These are phyloP conservation scores for Cynanchum wilfordii DNA, from an alignment of 257 asterid genomes.

Conservation along the genomic window DNA sequence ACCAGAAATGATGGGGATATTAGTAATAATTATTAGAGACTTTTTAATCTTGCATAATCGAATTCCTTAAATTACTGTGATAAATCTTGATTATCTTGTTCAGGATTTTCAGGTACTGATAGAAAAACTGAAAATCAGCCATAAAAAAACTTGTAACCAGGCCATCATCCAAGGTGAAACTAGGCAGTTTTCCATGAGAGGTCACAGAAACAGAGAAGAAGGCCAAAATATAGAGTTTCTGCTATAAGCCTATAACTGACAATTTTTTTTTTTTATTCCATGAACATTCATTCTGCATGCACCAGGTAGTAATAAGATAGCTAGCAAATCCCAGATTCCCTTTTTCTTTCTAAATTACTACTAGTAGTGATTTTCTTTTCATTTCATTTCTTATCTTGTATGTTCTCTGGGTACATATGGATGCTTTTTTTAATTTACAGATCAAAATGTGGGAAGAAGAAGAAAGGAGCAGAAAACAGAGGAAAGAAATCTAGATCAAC, in stretches of 20 bases:
- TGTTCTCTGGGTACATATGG: not conserved
- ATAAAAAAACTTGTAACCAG: too few species aligned
- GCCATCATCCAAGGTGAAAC: not conserved
- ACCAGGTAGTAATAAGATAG: not conserved
- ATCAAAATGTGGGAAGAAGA: not conserved
- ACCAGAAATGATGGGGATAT: too few species aligned
- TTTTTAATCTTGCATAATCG: too few species aligned
- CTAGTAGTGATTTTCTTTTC: not conserved
- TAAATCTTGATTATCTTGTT: not conserved
- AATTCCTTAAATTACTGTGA: not conserved
- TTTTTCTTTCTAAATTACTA: not conserved
- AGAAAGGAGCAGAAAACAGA: not conserved
- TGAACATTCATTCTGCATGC: not conserved
- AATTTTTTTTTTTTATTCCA: not conserved
- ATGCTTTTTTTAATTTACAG: conserved; percentile 1
- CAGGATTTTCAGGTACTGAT: not conserved
- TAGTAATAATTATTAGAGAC: too few species aligned
- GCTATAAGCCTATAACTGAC: not conserved
- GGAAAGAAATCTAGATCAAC: too few species aligned
- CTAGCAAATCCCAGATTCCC: not conserved
- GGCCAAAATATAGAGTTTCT: not conserved
- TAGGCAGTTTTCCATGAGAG: too few species aligned
- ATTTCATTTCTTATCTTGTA: not conserved
- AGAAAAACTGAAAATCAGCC: not conserved
- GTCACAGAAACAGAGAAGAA: not conserved